Evolutionary conservation across 495 filamentous ascomycete genomes (phyloP).

Genomic region (Talaromyces wortmannii): DNA sequence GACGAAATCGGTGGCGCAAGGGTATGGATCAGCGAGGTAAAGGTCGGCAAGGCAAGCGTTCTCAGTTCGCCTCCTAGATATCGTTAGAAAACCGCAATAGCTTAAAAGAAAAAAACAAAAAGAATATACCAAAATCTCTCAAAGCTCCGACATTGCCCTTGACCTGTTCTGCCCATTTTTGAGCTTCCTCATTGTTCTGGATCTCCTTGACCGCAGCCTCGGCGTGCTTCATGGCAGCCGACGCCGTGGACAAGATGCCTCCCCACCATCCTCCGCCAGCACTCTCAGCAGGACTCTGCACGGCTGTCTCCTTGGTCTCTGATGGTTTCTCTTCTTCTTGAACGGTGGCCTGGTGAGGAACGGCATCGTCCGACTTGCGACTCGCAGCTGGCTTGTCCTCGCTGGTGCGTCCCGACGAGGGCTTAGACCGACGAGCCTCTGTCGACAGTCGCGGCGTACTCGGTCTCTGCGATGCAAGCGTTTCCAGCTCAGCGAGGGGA

Average conservation of each 20-base stretch:
- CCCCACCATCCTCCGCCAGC: constrained; percentile 87
- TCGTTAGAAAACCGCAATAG: constrained; percentile 8
- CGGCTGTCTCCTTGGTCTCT: constrained; percentile 22
- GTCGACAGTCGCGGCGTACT: constrained; percentile 70
- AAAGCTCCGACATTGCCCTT: constrained; percentile 84
- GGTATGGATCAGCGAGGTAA: constrained; percentile 88
- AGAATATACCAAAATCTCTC: constrained; percentile 63
- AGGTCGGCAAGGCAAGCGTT: constrained; percentile 85
- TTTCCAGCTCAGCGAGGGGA: constrained; percentile 79
- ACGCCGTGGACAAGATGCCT: constrained; percentile 63
- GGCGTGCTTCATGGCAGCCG: constrained; percentile 86
- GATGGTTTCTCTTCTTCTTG: constrained; percentile 30
- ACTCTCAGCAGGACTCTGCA: constrained; percentile 19
- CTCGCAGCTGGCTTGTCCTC: constrained; percentile 49
- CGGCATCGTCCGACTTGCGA: constrained; percentile 71
- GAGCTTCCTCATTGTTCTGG: constrained; percentile 91
- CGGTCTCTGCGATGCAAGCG: constrained; percentile 61
- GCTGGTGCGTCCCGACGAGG: constrained; percentile 47
- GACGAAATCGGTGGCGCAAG: constrained; percentile 95
- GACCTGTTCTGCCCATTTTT: constrained; percentile 92
- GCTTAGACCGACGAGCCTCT: constrained; percentile 41
- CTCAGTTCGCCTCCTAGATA: constrained; percentile 78
- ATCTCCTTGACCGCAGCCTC: constrained; percentile 92
- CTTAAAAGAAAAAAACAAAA: background rate
- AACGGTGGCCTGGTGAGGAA: constrained; percentile 54